These are phyloP conservation scores for Dichomitus squalens DNA, from an alignment of 1,284 basidiomycete genomes.

Conservation along the genomic window DNA sequence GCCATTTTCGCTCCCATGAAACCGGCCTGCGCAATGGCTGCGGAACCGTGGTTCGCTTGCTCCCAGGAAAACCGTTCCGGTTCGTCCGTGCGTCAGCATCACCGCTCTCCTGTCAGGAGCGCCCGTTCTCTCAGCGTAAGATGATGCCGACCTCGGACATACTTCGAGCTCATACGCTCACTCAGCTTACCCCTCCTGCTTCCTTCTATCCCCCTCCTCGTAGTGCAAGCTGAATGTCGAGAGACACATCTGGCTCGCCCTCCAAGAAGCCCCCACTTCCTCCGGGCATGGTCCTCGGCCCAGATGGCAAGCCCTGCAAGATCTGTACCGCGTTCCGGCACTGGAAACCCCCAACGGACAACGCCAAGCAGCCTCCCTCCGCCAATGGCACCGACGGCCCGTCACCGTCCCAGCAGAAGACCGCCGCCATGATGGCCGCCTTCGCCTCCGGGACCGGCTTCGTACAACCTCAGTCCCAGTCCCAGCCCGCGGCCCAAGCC, in stretches of 20 bases:
- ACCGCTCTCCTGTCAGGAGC: background rate
- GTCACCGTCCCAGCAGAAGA: slow-evolving; percentile 27
- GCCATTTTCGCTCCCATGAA: no score
- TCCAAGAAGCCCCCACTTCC: slow-evolving; percentile 40
- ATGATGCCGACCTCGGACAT: background rate
- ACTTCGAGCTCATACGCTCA: background rate
- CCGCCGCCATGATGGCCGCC: slow-evolving; percentile 44
- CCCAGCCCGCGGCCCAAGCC: slow-evolving; percentile 11
- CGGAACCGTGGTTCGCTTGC: background rate
- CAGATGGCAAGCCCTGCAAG: slow-evolving; percentile 94
- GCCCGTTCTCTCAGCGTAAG: background rate
- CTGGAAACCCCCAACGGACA: slow-evolving; percentile 58
- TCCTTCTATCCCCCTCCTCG: background rate
- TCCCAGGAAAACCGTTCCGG: background rate
- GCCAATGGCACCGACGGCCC: slow-evolving; percentile 5
- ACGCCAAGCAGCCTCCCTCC: slow-evolving; percentile 21
- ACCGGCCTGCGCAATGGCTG: background rate
- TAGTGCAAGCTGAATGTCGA: background rate
- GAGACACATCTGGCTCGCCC: slow-evolving; percentile 2
- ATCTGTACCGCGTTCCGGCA: slow-evolving; percentile 82
- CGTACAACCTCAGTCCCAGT: slow-evolving; percentile 36
- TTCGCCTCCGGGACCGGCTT: slow-evolving; percentile 40
- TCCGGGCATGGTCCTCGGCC: slow-evolving; percentile 84
- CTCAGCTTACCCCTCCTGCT: background rate
- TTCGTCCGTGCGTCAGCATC: background rate